Percentiles rank a stretch among this genome's conserved stretches.
These are phyloP conservation scores for Candida insectorum DNA, from an alignment of 805 yeast species.

Conservation along the genomic window DNA sequence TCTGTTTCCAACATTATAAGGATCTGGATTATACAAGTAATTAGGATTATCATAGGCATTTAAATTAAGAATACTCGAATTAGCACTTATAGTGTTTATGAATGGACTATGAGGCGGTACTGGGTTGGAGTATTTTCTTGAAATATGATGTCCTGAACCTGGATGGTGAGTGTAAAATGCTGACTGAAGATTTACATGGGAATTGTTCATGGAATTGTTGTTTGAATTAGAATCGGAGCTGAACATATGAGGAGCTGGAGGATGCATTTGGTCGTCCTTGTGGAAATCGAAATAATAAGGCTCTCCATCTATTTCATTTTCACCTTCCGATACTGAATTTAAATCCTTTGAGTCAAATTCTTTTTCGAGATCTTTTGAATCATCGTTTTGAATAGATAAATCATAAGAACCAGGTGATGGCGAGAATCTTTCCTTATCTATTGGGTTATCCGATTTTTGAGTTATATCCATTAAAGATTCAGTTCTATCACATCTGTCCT, in stretches of 20 bases:
- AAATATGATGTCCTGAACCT: not conserved
- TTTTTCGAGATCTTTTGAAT: not conserved
- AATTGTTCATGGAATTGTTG: not conserved
- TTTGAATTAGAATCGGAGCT: not conserved
- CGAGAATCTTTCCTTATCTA: too few species aligned
- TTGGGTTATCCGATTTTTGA: not conserved
- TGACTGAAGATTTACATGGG: not conserved
- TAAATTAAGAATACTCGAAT: slow-evolving; percentile 2
- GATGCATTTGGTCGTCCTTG: not conserved
- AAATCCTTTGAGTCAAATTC: not conserved
- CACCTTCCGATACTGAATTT: not conserved
- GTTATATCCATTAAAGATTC: not conserved
- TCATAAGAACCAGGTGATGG: not conserved
- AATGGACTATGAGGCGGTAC: slow-evolving; percentile 3
- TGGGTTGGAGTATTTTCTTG: not conserved
- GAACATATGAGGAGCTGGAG: too few species aligned
- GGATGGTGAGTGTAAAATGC: not conserved
- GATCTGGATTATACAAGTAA: slow-evolving; percentile 21
- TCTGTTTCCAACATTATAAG: slow-evolving; percentile 49
- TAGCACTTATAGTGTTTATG: slow-evolving; percentile 1
- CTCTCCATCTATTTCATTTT: not conserved
- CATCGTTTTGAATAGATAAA: not conserved
- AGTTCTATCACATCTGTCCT: slow-evolving; percentile 38
- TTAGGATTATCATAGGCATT: slow-evolving; percentile 7
- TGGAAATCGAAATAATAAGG: not conserved